Percentiles rank a stretch among this genome's conserved stretches.
phyloP scores from a whole-genome alignment of 2,329 filamentous ascomycete species.

The Neofusicoccum laricinum region DNA sequence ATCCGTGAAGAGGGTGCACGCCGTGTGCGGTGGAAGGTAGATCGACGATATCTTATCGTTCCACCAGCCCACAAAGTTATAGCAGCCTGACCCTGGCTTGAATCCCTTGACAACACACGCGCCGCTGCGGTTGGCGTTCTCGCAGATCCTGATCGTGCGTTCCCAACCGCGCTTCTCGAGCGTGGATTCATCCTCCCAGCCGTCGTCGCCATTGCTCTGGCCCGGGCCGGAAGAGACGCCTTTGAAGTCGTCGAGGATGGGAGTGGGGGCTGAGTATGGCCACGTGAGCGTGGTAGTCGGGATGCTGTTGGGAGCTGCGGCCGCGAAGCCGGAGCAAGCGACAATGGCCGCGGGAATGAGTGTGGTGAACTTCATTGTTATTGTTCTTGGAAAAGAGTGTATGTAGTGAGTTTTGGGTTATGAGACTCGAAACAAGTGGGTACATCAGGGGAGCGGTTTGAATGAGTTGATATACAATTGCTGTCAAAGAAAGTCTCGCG shows the following conservation, averaged over 20 bases:
- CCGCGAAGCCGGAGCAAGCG: not conserved
- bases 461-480: not conserved
- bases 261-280: not conserved
- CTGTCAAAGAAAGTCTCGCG: not conserved
- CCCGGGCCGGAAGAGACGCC: not conserved
- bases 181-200: not conserved
- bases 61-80: not conserved
- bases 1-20: not conserved
- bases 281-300: not conserved
- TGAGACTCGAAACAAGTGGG: too few relatives aligned
- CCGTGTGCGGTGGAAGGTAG: not conserved
- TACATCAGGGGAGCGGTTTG: not conserved
- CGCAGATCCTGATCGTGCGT: not conserved
- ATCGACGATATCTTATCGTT: not conserved
- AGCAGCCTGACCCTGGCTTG: not conserved
- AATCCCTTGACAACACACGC: not conserved
- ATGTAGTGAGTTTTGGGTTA: not conserved
- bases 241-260: not conserved
- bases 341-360: not conserved
- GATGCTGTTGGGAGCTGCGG: not conserved
- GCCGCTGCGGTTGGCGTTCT: not conserved
- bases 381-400: not conserved
- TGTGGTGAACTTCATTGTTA: not conserved
- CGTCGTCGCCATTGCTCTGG: not conserved
- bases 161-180: conserved; percentile 2